Conservation (phyloP, 2,329 filamentous ascomycete genomes). For the Ascochyta rabiei region DNA sequence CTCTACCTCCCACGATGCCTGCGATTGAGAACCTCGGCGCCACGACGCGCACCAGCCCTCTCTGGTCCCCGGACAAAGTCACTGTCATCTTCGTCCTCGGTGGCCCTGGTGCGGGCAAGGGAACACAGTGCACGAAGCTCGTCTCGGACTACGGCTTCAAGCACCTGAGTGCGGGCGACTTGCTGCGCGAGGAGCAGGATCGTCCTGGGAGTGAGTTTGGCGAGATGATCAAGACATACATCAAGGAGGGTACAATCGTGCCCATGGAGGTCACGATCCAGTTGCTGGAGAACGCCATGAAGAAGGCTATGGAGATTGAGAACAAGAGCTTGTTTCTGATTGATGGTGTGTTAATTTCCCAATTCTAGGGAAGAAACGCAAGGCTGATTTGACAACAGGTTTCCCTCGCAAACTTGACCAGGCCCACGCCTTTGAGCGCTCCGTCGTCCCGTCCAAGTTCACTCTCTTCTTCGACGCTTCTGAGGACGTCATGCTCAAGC, state of each 20-base stretch:
- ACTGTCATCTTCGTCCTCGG: constrained; percentile 97
- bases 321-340: constrained; percentile 74
- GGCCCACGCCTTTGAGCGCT: constrained; percentile 88
- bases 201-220: constrained; percentile 87
- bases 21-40: constrained; percentile 49
- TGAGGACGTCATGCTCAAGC: constrained; percentile 83
- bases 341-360: constrained; percentile 55
- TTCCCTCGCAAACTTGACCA: constrained; percentile 99
- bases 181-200: constrained; percentile 91
- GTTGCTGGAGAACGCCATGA: constrained; percentile 93
- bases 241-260: constrained; percentile 93
- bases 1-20: constrained; percentile 37
- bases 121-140: constrained; percentile 90
- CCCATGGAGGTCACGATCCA: constrained; percentile 99
- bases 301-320: constrained; percentile 61
- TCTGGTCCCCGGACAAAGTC: constrained; percentile 76
- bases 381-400: constrained; percentile 52
- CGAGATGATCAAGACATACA: constrained; percentile 89
- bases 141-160: constrained; percentile 88
- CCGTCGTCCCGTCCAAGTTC: constrained; percentile 81
- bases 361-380: not conserved
- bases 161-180: constrained; percentile 90
- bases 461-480: constrained; percentile 95
- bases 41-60: constrained; percentile 62
- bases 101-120: constrained; percentile 93